phyloP scores from a whole-genome alignment of 768 basidiomycete genomes.

The Astraeus odoratus region DNA sequence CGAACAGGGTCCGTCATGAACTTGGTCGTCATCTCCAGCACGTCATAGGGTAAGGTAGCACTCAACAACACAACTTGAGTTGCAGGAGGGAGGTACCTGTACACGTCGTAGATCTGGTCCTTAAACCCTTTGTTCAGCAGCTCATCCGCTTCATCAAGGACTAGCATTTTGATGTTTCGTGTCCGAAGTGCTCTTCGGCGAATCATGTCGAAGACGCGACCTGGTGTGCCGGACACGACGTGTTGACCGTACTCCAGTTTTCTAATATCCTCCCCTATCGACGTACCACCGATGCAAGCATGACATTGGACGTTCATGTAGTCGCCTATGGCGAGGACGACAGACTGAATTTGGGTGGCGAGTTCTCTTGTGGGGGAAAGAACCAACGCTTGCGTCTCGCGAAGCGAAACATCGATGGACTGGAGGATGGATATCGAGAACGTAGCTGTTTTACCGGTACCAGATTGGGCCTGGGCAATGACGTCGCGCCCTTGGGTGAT shows the following conservation, averaged over 20 bases:
- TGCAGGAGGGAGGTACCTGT: conserved; percentile 93
- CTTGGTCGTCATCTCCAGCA: conserved; percentile 98
- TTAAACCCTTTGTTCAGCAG: conserved; percentile 97
- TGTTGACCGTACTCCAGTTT: conserved; percentile 98
- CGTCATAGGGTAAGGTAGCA: conserved; percentile 93
- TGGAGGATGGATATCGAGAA: conserved; percentile 98
- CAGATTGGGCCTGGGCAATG: conserved; percentile 98
- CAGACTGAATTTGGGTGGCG: conserved; percentile 98
- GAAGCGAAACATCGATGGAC: conserved; percentile 90
- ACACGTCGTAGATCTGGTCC: conserved; percentile 98
- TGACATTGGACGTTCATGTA: conserved; percentile 99
- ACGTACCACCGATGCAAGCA: conserved; percentile 95
- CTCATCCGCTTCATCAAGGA: conserved; percentile 94
- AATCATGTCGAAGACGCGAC: conserved; percentile 99
- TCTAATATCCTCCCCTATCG: conserved; percentile 94
- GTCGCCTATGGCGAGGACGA: conserved; percentile 92
- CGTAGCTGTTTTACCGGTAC: conserved; percentile 99
- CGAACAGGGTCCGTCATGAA: conserved; percentile 99
- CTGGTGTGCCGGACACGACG: conserved; percentile 95
- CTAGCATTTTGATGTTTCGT: conserved; percentile 96
- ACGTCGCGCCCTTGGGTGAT: conserved; percentile 96
- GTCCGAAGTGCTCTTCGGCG: conserved; percentile 87
- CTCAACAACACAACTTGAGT: conserved; percentile 96
- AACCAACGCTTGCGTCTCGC: conserved; percentile 94
- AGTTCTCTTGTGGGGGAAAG: conserved; percentile 98